These are phyloP conservation scores for Monilinia fructicola DNA, from an alignment of 2,329 filamentous ascomycete species.

Conservation along the genomic window DNA sequence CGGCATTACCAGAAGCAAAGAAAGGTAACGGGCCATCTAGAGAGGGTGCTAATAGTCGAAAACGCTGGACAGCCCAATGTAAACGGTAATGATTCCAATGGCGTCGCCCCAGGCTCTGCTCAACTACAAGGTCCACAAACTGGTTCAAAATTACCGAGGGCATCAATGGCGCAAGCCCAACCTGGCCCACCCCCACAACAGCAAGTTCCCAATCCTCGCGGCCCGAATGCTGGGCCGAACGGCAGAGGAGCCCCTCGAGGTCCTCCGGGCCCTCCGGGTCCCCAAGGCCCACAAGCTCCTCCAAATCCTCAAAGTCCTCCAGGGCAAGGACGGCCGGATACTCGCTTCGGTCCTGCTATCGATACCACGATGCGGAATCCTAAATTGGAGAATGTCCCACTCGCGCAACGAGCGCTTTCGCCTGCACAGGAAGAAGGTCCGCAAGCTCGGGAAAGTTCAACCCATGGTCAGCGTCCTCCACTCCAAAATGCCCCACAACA, in stretches of 20 bases:
- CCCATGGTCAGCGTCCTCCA: constrained; percentile 65
- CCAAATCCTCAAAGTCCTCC: constrained; percentile 23
- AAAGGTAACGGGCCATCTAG: constrained; percentile 46
- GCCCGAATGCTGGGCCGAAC: constrained; percentile 24
- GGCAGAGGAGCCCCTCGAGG: constrained; percentile 17
- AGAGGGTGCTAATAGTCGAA: constrained; percentile 47
- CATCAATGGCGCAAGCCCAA: constrained; percentile 58
- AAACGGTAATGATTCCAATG: constrained; percentile 43
- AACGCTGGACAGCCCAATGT: constrained; percentile 40
- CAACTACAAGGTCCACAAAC: constrained; percentile 42
- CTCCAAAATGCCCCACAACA: constrained; percentile 46
- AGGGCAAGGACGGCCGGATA: constrained; percentile 34
- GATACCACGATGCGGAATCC: constrained; percentile 42
- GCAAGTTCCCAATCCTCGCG: constrained; percentile 56
- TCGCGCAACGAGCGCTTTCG: constrained; percentile 42
- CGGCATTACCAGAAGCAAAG: constrained; percentile 46
- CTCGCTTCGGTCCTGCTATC: constrained; percentile 36
- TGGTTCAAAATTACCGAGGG: constrained; percentile 59
- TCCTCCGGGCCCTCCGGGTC: constrained; percentile 8
- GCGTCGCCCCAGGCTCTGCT: constrained; percentile 38
- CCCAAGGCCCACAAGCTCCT: constrained; percentile 21
- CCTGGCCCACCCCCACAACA: constrained; percentile 64
- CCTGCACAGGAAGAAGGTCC: constrained; percentile 43
- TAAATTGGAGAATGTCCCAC: constrained; percentile 49
- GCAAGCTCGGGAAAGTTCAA: constrained; percentile 50